phyloP scores from a whole-genome alignment of 306 rosid species.

The Carpinus viminea region DNA sequence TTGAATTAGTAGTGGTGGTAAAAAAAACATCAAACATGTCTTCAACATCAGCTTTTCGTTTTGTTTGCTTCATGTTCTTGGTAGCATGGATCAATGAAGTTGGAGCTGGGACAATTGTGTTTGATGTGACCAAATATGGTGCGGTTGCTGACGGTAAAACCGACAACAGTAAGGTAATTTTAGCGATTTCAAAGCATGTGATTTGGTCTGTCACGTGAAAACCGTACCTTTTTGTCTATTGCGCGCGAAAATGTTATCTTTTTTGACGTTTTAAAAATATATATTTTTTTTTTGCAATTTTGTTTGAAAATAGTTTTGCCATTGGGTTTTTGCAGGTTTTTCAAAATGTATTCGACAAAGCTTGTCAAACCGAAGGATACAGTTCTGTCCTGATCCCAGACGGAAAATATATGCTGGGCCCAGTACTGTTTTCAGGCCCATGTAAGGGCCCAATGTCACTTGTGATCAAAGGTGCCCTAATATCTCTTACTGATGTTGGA shows the following conservation, averaged over 20 bases:
- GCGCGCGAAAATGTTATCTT: no score
- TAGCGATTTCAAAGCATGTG: no score
- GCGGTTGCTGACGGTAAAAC: conserved; percentile 29
- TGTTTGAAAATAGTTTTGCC: no score
- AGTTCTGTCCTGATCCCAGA: conserved; percentile 27
- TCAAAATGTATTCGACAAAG: conserved; percentile 23
- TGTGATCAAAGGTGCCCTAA: conserved; percentile 18
- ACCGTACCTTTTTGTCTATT: no score
- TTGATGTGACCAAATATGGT: conserved; percentile 18
- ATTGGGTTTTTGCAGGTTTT: conserved; percentile 23
- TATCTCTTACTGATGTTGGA: not conserved
- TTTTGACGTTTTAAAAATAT: no score
- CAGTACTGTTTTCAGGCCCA: conserved; percentile 23
- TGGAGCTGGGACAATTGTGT: conserved; percentile 5
- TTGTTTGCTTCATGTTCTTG: conserved; percentile 16
- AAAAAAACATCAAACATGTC: conserved; percentile 2
- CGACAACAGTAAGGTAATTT: conserved; percentile 31
- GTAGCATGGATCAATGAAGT: not conserved
- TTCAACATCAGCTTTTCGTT: not conserved
- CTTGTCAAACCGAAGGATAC: conserved; percentile 25
- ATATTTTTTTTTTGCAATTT: not conserved
- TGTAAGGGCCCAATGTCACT: conserved; percentile 27
- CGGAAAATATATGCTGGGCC: conserved; percentile 22
- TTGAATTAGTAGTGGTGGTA: not conserved
- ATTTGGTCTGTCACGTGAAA: no score